A percentile compares a stretch with the other conserved stretches of the same genome.
These are phyloP conservation scores for Pseudevernia furfuracea DNA, from an alignment of 495 filamentous ascomycete species.

Conservation along the genomic window DNA sequence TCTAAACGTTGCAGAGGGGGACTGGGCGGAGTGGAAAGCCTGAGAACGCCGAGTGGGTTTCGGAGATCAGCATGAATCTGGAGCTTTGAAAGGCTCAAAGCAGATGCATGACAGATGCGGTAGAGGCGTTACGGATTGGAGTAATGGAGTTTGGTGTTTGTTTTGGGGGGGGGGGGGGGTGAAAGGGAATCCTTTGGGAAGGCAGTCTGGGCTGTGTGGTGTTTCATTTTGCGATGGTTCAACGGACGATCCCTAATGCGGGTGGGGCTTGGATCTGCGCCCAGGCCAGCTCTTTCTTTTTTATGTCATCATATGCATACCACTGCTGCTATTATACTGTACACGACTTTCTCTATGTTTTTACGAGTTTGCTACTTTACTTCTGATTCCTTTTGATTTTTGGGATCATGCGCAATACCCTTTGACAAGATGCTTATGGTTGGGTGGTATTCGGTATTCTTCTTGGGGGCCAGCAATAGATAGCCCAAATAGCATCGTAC, in stretches of 20 bases:
- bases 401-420: not conserved
- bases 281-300: slow-evolving; percentile 4
- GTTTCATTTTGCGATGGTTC: slow-evolving; percentile 22
- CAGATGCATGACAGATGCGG: not conserved
- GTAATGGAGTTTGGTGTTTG: not conserved
- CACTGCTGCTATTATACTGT: not conserved
- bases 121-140: slow-evolving; percentile 15
- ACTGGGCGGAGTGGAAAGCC: not conserved
- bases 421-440: not conserved
- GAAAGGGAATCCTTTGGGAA: not conserved
- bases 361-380: not conserved
- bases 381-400: not conserved
- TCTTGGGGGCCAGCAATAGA: slow-evolving; percentile 5
- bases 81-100: not conserved
- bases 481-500: too few relatives aligned
- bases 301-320: slow-evolving; percentile 20
- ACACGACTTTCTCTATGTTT: not conserved
- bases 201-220: slow-evolving; percentile 19
- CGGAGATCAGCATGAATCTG: not conserved
- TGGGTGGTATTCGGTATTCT: not conserved
- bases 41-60: not conserved
- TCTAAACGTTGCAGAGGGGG: not conserved
- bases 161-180: too few relatives aligned
- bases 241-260: slow-evolving; percentile 19
- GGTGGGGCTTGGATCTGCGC: slow-evolving; percentile 21